Base-by-base conservation (phyloP, 352 stramenopile species). In the Phytophthora nicotianae region DNA sequence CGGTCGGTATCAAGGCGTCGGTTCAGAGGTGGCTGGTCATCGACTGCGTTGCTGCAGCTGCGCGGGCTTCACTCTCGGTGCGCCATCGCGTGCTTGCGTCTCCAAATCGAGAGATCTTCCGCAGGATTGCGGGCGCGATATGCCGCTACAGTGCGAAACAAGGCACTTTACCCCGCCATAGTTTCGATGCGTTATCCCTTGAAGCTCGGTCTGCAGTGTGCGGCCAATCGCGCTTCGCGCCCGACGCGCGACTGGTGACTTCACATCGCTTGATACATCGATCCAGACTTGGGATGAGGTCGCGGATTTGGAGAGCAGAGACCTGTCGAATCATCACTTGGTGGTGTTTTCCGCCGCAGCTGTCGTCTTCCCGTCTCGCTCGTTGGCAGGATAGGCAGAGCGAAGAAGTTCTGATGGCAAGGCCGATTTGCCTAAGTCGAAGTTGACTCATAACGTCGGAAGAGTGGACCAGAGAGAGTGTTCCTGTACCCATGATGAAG, bases 241-340 rank as follows among this genome's bases (percentile, higher is more conserved):
- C 48, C 17, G 26, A 23, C 17, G 38, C 37, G 41, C 58, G 64
- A 72, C 53, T 69, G 65, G 58, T 42, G 64, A 64, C 58, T 72
- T 37, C 58, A 72, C 58, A 72, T 72, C 58, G 65, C 65, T 65
- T 72, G 65, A 69, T 72, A 68, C 50, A 60, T 68, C 58, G 58
- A 72, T 70, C 46, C 64, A 67, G 64, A 63, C 42, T 49, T 23
- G 35, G 35, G 65, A 72, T 65, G 48, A 20, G 42, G n/a, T 9
- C 7, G 53, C 52, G 17, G 47, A 68, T 65, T 57, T 53, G 51
- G 58, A 45, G 23, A 47, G 45, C 40, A 70, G 47, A 68, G 51
- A 72, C 46, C 37, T 37, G 52, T 20, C n/a, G 17, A 29, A 61
- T 73, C 47, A 70, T 70, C 52, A 73, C 27, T 73, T 62, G 53